Base-by-base conservation (phyloP, 1,139 yeast genomes). In the Hyphopichia pseudoburtonii region DNA sequence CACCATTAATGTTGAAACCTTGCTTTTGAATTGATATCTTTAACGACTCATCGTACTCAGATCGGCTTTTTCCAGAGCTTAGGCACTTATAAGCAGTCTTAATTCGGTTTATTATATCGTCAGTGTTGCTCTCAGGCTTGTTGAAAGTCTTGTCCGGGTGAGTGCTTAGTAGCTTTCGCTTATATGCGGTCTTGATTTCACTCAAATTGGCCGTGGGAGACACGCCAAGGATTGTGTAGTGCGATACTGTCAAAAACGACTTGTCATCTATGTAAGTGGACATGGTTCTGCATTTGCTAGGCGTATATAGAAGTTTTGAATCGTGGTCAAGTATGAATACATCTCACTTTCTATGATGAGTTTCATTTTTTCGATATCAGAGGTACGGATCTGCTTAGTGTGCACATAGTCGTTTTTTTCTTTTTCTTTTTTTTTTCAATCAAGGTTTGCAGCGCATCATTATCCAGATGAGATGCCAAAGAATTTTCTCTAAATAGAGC, bases 121-220 rank as follows among this genome's bases (percentile, higher is more conserved):
- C 39, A 19, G 39, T 30, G 26, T 39, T 33, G 15, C 43, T 43
- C 46, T 62, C 62, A 16, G n/a, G 12, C n/a, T 5, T 5, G 11
- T 16, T 27, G 19, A 16, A 8, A 5, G 11, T 17, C 53, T 88
- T 88, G 52, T 88, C 97, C 0, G 97, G 97, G 56, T 88, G 97
- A 8, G 76, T 58, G 5, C 57, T 54, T 3, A 89, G 63, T n/a
- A 88, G 66, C 14, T 72, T 73, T 26, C 57, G 61, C 40, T 72
- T 74, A 52, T 88, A 89, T 0, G 92, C 88, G 11, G 56, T 54
- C 47, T 78, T 81, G 18, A 89, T 68, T 12, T 75, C 79, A 0
- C 30, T 31, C 3, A 19, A 16, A 17, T 2, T 44, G 0, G 80
- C 73, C 7, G 61, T 60, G 2, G 63, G 57, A 0, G 52, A 47